phyloP scores from a whole-genome alignment of 495 filamentous ascomycete species.

The Lentithecium fluviatile region DNA sequence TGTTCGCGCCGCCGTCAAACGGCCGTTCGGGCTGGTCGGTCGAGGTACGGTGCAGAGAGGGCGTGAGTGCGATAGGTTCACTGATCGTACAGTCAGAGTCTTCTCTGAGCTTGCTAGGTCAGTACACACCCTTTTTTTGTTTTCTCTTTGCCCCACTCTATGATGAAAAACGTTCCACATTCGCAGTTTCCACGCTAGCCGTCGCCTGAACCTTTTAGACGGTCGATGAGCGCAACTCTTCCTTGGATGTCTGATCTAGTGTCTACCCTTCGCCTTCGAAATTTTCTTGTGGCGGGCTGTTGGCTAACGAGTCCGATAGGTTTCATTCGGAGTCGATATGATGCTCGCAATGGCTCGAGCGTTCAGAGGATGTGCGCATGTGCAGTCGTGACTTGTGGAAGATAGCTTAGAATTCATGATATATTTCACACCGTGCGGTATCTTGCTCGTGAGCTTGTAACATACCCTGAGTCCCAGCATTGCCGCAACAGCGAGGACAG shows the following conservation, averaged over 20 bases:
- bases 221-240: conserved; percentile 36
- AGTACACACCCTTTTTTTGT: conserved; percentile 3
- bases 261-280: background rate
- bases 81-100: background rate
- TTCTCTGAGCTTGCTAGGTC: background rate
- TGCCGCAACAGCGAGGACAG: too few species aligned
- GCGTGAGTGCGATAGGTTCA: background rate
- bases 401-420: too few species aligned
- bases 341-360: too few species aligned
- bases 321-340: background rate
- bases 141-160: conserved; percentile 6
- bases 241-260: conserved; percentile 38
- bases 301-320: background rate
- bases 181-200: conserved; percentile 40
- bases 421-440: too few species aligned
- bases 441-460: too few species aligned
- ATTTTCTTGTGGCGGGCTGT: background rate
- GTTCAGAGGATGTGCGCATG: too few species aligned
- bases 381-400: too few species aligned
- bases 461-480: too few species aligned
- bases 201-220: conserved; percentile 35
- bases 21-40: too few species aligned
- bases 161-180: conserved; percentile 38
- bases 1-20: too few species aligned
- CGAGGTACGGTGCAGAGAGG: too few species aligned